Base-by-base conservation (phyloP, 148 eudicot genomes). In the Silene uniflora region DNA sequence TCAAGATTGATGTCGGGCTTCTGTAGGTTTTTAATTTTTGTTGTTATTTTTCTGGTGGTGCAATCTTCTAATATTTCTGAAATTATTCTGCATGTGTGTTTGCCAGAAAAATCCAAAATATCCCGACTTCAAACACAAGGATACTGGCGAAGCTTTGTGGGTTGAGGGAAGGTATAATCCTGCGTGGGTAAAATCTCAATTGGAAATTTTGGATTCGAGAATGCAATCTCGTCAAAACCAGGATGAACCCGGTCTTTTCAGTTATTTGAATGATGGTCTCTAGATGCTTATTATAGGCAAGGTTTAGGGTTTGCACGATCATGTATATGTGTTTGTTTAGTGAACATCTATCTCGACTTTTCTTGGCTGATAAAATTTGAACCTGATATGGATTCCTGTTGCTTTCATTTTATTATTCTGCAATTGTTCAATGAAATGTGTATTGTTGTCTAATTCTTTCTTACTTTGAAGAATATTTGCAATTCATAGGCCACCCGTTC, bases 91-190 rank as follows among this genome's bases (percentile, higher is more conserved):
- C 56, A 73, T 77, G 58, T 62, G 18, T 79, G 49, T 35, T 81
- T 70, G 64, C 56, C 96, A 92, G 97, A 95, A 77, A 81, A 90
- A 81, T 79, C 96, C 91, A 0, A 95, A 86, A 72, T 84, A 81
- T 75, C 98, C 96, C 58, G 98, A 95, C 81, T 95, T 95, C 83
- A 92, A 95, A 92, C 98, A 95, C 90, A 95, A 95, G 81, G 96
- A 90, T 78, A 92, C 97, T 0, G 92, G 97, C 24, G 98, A 95
- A 83, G 93, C 93, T 71, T 78, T 95, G 78, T 95, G 98, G 98
- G 75, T 95, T 5, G 93, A 89, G 72, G 85, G 88, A 81, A 85
- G 85, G 81, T 76, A 83, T 69, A 94, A 86, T 83, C 98, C 98
- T 42, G 77, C 91, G 27, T 91, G 97, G 98, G 97, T 94, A 82